Conservation (phyloP, 2,329 filamentous ascomycete species). For the Phoma sp. region DNA sequence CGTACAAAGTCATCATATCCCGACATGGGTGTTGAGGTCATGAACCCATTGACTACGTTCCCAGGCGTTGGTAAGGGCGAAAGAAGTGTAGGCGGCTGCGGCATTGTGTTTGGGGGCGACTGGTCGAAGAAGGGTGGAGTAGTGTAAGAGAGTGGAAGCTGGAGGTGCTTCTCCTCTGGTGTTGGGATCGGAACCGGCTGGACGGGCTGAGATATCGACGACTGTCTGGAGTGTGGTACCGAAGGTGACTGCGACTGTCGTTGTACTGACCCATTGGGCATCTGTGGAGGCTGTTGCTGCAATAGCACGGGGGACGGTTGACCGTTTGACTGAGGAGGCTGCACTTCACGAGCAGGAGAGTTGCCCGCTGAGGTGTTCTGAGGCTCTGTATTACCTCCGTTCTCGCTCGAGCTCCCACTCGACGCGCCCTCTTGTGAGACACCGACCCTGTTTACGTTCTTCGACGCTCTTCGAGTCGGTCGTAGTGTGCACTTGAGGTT, state of each 20-base stretch:
- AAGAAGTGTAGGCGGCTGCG: conserved; percentile 38
- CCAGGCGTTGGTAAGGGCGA: conserved; percentile 50
- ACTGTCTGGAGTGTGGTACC: conserved; percentile 40
- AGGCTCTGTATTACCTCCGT: conserved; percentile 40
- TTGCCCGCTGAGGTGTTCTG: conserved; percentile 43
- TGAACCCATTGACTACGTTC: conserved; percentile 50
- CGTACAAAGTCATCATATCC: conserved; percentile 56
- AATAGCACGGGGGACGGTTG: conserved; percentile 33
- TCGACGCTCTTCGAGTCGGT: conserved; percentile 57
- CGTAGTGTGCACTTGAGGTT: conserved; percentile 57
- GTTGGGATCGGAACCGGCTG: conserved; percentile 40
- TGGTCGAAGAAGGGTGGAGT: conserved; percentile 54
- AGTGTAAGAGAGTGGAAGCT: conserved; percentile 37
- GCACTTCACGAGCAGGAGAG: conserved; percentile 43
- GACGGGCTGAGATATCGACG: conserved; percentile 42
- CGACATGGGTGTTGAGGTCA: conserved; percentile 55
- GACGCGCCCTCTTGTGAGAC: conserved; percentile 29
- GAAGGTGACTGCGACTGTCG: conserved; percentile 45
- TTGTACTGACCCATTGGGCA: conserved; percentile 24
- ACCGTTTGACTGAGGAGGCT: conserved; percentile 31
- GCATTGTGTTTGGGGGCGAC: conserved; percentile 45
- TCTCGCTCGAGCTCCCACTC: conserved; percentile 46
- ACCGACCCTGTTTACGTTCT: conserved; percentile 46
- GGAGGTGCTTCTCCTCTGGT: conserved; percentile 44
- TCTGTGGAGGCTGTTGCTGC: conserved; percentile 20